A percentile compares a stretch with the other conserved stretches of the same genome.
Conservation (phyloP, 2,329 filamentous ascomycete genomes). For the Ophiosphaerella herpotricha region DNA sequence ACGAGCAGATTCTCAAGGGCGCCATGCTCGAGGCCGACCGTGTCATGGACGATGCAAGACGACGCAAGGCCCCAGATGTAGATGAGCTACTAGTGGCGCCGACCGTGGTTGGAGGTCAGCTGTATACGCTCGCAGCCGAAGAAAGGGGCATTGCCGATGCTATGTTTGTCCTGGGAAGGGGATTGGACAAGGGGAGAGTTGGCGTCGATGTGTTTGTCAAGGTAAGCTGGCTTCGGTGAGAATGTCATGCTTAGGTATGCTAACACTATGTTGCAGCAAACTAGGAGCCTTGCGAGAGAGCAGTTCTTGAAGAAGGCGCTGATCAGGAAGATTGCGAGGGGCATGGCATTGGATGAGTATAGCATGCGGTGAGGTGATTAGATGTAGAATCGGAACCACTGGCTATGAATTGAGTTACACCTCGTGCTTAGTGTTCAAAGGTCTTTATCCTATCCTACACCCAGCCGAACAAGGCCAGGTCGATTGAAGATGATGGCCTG, state of each 20-base stretch:
- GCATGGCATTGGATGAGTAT: slow-evolving; percentile 68
- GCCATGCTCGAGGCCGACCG: slow-evolving; percentile 78
- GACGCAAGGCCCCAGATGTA: slow-evolving; percentile 72
- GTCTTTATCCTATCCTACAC: no score
- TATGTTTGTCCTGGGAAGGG: slow-evolving; percentile 78
- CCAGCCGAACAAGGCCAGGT: no score
- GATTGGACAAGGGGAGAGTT: slow-evolving; percentile 73
- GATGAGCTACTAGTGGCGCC: slow-evolving; percentile 93
- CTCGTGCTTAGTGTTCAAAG: no score
- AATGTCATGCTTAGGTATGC: not conserved
- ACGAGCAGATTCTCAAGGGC: slow-evolving; percentile 77
- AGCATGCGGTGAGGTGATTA: slow-evolving; percentile 28
- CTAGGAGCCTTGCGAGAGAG: slow-evolving; percentile 73
- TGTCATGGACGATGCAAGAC: slow-evolving; percentile 73
- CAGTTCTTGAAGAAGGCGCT: slow-evolving; percentile 84
- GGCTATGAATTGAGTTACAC: not conserved
- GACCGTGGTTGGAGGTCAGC: slow-evolving; percentile 88
- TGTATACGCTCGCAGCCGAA: slow-evolving; percentile 88
- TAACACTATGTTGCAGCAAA: slow-evolving; percentile 52
- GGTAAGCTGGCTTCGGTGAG: slow-evolving; percentile 48
- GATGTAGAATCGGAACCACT: not conserved
- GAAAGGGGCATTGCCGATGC: slow-evolving; percentile 85
- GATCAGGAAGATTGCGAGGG: slow-evolving; percentile 74
- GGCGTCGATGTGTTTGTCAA: slow-evolving; percentile 75
- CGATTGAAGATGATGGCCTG: no score